Evolutionary conservation across 306 rosid genomes (phyloP), one percentile per base, ranked within the genome.

Genomic region (Ormosia semicastrata): DNA sequence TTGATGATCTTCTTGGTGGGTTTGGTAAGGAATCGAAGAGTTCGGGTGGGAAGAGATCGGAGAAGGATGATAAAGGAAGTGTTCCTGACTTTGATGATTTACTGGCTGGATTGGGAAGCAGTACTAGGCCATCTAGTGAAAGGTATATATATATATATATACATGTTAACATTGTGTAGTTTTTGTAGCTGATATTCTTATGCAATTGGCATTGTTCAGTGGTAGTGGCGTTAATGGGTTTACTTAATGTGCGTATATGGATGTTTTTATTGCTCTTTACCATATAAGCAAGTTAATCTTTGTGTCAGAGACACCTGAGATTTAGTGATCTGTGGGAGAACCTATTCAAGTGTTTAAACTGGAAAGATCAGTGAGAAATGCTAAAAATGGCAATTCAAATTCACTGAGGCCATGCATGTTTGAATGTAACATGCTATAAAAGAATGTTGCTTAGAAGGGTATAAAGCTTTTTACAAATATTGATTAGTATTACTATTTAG

Each of bases 1-100:
- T 96, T 59, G 97, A 93, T 77, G 98, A 92, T 79, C 92, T 96
- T 73, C 91, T 92, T 1, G 98, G 89, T 14, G 97, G 98, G 10
- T 91, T 96, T 83, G 92, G 94, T 8, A 95, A 85, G 89, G 79
- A 85, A 32, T 62, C 92, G 36, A 95, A 89, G 89, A 82, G 84
- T 70, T 84, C 85, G 24, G 83, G 75, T 32, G 80, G 77, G 33
- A 88, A 78, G 78, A 72, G 84, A 85, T 56, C 81, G 63, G 93
- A 83, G 78, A 90, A 84, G 78, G 78, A 86, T 46, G 92, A 68
- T 66, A 89, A 77, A 82, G 84, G 24, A 24, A 24, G 85, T 66
- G 85, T 34, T 72, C 66, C 91, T 2, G 89, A 70, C 69, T 92
- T 93, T 17, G 94, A 87, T 84, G 99, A 93, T 86, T 91, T 95